Conservation (phyloP, 495 filamentous ascomycete species). For the Penicillium soppii region DNA sequence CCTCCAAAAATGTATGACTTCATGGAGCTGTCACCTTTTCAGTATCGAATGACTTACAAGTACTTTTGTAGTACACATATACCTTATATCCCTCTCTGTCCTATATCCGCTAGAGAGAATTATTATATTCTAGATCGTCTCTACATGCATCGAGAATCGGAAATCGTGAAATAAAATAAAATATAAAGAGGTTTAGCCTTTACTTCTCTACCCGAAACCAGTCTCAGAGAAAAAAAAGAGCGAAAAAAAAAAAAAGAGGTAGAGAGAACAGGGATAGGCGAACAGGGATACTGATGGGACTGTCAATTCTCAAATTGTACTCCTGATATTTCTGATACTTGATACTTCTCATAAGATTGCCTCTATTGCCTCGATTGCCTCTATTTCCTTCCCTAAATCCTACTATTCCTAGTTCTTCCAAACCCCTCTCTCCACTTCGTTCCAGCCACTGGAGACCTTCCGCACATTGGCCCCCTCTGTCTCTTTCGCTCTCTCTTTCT, state of each 20-base stretch:
- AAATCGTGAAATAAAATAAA: too few relatives aligned
- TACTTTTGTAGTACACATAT: too few relatives aligned
- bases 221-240: neutral
- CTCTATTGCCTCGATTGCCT: constrained; percentile 10
- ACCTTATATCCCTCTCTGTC: too few relatives aligned
- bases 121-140: too few relatives aligned
- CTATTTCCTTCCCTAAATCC: neutral
- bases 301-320: neutral
- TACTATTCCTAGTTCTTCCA: neutral
- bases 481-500: constrained; percentile 10
- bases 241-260: neutral
- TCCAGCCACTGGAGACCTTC: constrained; percentile 26
- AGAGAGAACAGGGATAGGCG: neutral
- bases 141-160: too few relatives aligned
- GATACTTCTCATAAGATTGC: neutral
- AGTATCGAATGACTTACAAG: too few relatives aligned
- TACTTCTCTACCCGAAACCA: neutral
- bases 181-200: neutral
- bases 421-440: constrained; percentile 22
- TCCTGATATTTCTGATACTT: neutral
- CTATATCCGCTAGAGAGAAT: too few relatives aligned
- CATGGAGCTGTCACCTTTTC: constrained; percentile 15
- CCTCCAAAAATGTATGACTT: constrained; percentile 16
- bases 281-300: too few relatives aligned
- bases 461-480: neutral